Evolutionary conservation across 2,329 filamentous ascomycete species (phyloP).

Genomic region (Neofusicoccum parvum): DNA sequence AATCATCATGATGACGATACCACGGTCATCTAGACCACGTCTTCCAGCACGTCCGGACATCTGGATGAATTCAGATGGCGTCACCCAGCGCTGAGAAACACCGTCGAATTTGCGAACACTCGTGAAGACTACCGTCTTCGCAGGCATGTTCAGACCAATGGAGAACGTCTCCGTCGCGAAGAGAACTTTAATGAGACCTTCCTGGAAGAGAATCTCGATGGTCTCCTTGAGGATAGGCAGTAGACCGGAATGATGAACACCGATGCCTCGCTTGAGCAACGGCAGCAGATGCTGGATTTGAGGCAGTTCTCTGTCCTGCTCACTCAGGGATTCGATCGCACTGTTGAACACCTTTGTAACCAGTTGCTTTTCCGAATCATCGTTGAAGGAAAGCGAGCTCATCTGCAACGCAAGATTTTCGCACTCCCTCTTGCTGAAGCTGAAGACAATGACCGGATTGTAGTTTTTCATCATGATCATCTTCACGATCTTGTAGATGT

Average conservation of each 20-base stretch:
- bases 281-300: slow-evolving; percentile 92
- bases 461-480: slow-evolving; percentile 99
- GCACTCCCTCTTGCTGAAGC: slow-evolving; percentile 97
- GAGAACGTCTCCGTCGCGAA: slow-evolving; percentile 99
- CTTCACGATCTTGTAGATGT: slow-evolving; percentile 96
- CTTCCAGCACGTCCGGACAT: slow-evolving; percentile 98
- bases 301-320: slow-evolving; percentile 83
- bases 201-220: slow-evolving; percentile 98
- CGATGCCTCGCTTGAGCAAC: slow-evolving; percentile 85
- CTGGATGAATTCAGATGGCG: slow-evolving; percentile 94
- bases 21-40: slow-evolving; percentile 94
- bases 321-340: slow-evolving; percentile 88
- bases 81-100: slow-evolving; percentile 75
- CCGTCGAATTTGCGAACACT: slow-evolving; percentile 96
- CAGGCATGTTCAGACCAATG: slow-evolving; percentile 98
- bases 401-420: slow-evolving; percentile 88
- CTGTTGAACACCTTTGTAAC: slow-evolving; percentile 92
- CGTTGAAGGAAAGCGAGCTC: slow-evolving; percentile 88
- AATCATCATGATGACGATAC: slow-evolving; percentile 99
- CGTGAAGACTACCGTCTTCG: slow-evolving; percentile 98
- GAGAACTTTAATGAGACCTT: slow-evolving; percentile 94
- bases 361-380: slow-evolving; percentile 92
- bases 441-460: slow-evolving; percentile 98
- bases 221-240: slow-evolving; percentile 97
- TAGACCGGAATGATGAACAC: slow-evolving; percentile 94